Evolutionary conservation across 768 basidiomycete species (phyloP), one percentile per base, ranked within the genome.

Genomic region (Leccinum olivaceopallidum): DNA sequence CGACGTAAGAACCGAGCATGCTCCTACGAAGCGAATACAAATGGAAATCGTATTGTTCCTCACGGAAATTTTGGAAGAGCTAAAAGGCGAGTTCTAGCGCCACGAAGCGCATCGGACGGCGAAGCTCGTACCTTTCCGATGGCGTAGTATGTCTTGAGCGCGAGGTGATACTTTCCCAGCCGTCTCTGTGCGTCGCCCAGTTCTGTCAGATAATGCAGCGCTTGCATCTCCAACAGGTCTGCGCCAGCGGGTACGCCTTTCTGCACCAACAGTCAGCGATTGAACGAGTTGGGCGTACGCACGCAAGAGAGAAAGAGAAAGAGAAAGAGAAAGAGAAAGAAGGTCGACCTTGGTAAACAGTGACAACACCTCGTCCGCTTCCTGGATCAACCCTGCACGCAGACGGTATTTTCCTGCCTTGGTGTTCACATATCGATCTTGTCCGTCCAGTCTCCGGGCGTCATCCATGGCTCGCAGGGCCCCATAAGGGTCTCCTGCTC

Each of bases 41-140:
- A 72, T 99, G 97, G 81, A 99, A 99, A 74, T 99, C 97, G 67
- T 90, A 98, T 75, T 98, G 95, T 69, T 97, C 95, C 65, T 98
- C 94, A 64, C 97, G 94, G 64, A 91, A 84, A 56, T 90, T 90
- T 56, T 88, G 83, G 72, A 96, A 98, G 16, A 88, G 77, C 92
- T 92, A 61, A 44, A 30, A 53, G 34, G 34, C 22, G 55, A 16
- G 53, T 56, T 68, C 22, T 37, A 68, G 52, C 51, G 22, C 51
- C 36, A 30, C 30, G 32, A 36, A 47, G 49, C 62, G 34, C 32
- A 30, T 56, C 59, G 24, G 16, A 62, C 24, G 24, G 50, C 57
- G 53, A 60, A 51, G 20, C 34, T 69, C 77, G 48, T 49, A 92
- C 92, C 79, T 86, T 91, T 60, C 85, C 83, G 50, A 95, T 79